Evolutionary conservation across 2,329 filamentous ascomycete species (phyloP).

Genomic region (Calcarisporium arbuscula): DNA sequence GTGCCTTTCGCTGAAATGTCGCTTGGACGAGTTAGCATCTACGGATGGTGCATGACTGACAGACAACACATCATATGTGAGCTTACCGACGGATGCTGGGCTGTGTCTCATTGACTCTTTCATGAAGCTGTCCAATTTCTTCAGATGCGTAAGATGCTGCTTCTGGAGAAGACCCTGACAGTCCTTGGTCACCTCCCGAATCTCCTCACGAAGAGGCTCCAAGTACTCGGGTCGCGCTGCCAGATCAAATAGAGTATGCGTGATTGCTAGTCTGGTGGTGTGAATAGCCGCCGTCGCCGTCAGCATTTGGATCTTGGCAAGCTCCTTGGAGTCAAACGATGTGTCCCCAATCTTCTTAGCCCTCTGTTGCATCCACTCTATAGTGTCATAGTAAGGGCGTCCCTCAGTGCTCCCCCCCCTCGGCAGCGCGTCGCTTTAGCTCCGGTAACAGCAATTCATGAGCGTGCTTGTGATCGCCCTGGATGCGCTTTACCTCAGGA

Average conservation of each 20-base stretch:
- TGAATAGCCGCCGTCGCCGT: slow-evolving; percentile 39
- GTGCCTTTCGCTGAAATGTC: slow-evolving; percentile 40
- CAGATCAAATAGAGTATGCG: slow-evolving; percentile 37
- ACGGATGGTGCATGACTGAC: too few species aligned
- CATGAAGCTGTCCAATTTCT: slow-evolving; percentile 44
- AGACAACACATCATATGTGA: too few species aligned
- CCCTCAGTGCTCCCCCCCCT: too few species aligned
- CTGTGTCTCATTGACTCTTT: too few species aligned
- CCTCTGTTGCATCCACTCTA: too few species aligned
- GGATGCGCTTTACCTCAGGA: slow-evolving; percentile 38
- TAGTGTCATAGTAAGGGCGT: too few species aligned
- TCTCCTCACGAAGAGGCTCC: slow-evolving; percentile 3
- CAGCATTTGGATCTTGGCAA: slow-evolving; percentile 38
- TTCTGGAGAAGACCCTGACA: slow-evolving; percentile 1
- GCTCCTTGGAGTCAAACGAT: slow-evolving; percentile 11
- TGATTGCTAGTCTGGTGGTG: slow-evolving; percentile 28
- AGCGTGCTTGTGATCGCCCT: slow-evolving; percentile 34
- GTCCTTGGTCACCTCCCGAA: not conserved
- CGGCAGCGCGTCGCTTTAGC: too few species aligned
- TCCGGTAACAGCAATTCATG: too few species aligned
- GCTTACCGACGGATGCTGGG: too few species aligned
- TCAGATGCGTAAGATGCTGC: slow-evolving; percentile 19
- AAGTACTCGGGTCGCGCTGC: slow-evolving; percentile 34
- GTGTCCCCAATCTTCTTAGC: slow-evolving; percentile 2
- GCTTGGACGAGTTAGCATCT: too few species aligned